Percentiles rank a stretch among this genome's conserved stretches.
Conservation (phyloP, 805 yeast genomes). For the Sugiyamaella smithiae region DNA sequence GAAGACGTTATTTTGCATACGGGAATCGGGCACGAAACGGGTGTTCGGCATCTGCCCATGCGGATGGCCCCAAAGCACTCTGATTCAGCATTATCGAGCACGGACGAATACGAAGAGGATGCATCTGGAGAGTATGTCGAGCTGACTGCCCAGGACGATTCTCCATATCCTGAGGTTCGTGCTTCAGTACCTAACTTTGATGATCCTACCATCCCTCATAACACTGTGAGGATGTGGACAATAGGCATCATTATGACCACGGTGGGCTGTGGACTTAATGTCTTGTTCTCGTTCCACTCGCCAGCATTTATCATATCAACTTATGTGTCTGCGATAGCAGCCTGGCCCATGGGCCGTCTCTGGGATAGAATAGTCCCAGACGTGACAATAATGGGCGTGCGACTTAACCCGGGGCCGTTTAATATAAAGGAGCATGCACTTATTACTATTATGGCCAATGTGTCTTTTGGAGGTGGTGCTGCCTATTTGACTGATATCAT, state of each 20-base stretch:
- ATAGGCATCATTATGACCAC: constrained; percentile 53
- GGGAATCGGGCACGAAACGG: neutral
- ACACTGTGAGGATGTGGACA: constrained; percentile 55
- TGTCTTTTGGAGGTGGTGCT: constrained; percentile 42
- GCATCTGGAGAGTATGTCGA: constrained; percentile 20
- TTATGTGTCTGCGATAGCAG: constrained; percentile 56
- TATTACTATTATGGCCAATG: constrained; percentile 52
- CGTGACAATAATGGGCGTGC: constrained; percentile 30
- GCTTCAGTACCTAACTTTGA: constrained; percentile 61
- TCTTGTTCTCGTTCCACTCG: constrained; percentile 55
- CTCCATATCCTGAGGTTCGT: constrained; percentile 66
- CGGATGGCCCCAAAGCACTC: constrained; percentile 1
- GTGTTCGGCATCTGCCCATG: neutral
- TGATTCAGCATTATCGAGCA: neutral
- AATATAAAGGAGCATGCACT: constrained; percentile 62
- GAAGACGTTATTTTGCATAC: neutral
- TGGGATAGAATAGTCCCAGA: constrained; percentile 44
- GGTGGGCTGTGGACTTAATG: constrained; percentile 57
- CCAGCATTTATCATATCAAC: constrained; percentile 54
- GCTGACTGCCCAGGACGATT: constrained; percentile 31
- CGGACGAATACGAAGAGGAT: constrained; percentile 6
- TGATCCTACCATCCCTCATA: constrained; percentile 48
- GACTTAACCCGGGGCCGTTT: constrained; percentile 60
- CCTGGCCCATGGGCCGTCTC: constrained; percentile 60
- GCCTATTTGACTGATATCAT: constrained; percentile 60